A percentile compares a stretch with the other conserved stretches of the same genome.
Conservation (phyloP, 1,284 basidiomycete genomes). For the Athelia sp. region DNA sequence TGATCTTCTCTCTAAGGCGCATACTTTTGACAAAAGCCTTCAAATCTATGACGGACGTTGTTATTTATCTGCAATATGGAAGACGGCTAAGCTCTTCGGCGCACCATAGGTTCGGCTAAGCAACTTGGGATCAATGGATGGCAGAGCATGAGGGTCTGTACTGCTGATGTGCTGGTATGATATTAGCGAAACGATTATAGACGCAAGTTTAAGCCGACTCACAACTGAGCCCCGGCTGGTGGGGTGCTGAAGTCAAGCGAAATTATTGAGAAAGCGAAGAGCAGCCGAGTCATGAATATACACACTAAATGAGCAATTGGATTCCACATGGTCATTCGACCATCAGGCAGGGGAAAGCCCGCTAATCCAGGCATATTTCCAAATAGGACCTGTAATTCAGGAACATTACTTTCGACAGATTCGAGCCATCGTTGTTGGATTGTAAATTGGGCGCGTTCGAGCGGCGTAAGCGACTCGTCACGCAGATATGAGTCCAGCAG, state of each 20-base stretch:
- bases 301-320: background rate
- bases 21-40: background rate
- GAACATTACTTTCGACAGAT: background rate
- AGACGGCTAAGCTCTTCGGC: background rate
- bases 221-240: conserved; percentile 1
- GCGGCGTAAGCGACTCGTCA: background rate
- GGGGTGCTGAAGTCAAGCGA: background rate
- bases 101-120: conserved; percentile 14
- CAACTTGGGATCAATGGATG: conserved; percentile 33
- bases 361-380: background rate
- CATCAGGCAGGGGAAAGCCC: background rate
- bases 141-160: conserved; percentile 26
- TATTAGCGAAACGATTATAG: too few relatives aligned
- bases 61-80: background rate
- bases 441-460: background rate
- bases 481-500: background rate
- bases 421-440: background rate
- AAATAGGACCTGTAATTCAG: background rate
- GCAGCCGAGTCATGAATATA: background rate
- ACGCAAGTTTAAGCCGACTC: background rate
- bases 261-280: background rate
- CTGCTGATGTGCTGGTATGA: conserved; percentile 18
- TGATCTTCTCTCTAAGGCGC: background rate
- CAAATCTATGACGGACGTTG: background rate
- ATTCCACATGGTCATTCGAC: background rate